Base-by-base conservation (phyloP, 1,139 yeast genomes). In the Pneumocystis carinii region DNA sequence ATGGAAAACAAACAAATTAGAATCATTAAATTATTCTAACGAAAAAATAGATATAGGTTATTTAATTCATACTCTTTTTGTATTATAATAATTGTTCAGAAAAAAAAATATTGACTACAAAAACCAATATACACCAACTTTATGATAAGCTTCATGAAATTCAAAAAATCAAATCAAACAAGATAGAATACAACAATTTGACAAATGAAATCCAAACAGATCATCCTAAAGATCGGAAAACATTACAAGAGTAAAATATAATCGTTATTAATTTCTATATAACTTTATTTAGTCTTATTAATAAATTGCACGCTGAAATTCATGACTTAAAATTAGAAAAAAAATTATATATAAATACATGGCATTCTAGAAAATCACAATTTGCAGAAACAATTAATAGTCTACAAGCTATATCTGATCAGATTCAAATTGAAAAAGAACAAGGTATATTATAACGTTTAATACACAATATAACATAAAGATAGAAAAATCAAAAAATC, bases 101-200 rank as follows among this genome's bases (percentile, higher is more conserved):
- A 24, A 24, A 48, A 24, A 48, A 12, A 10, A 19, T 48, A 24
- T 48, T 24, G 14, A 10, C n/a, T 48, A 48, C 55, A 24, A 48
- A 24, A 24, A 48, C 32, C 4, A 48, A 48, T 48, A 48, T 48
- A 48, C 6, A 19, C 3, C 55, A 48, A 12, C 55, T 48, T 48
- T 48, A 48, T 48, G 55, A 48, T 48, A 48, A 48, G 24, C 67
- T 72, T 58, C 63, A 64, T 7, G 65, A 64, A 27, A 73, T 73
- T 7, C 71, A 68, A 57, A 61, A 59, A 36, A 64, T 66, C 14
- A 69, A 73, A 19, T 63, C 66, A 7, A 71, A 73, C 60, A 65
- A 69, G 37, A 71, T 71, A 60, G 71, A 72, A 42, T 70, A 71
- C 64, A 69, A 70, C 61, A 64, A 65, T 29, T 66, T 73, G 57